Evolutionary conservation across 1,284 basidiomycete species (phyloP).

Genomic region (Meira nashicola): DNA sequence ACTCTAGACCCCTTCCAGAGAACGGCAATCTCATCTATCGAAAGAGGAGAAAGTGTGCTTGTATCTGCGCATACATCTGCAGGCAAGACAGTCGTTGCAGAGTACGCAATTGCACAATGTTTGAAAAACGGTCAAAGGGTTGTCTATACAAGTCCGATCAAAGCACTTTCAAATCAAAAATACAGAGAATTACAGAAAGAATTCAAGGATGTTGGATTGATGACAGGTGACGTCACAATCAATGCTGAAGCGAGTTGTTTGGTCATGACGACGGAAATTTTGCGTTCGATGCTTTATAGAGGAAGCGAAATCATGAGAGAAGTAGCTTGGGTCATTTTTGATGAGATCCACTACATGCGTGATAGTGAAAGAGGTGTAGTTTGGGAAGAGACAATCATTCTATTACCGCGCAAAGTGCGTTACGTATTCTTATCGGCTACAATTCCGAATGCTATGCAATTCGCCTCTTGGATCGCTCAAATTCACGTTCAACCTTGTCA

Average conservation of each 20-base stretch:
- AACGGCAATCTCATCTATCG: constrained; percentile 89
- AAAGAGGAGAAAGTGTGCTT: constrained; percentile 92
- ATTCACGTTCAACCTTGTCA: constrained; percentile 97
- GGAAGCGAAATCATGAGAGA: constrained; percentile 99
- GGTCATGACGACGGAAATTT: constrained; percentile 99
- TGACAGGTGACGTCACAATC: constrained; percentile 99
- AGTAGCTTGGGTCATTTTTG: constrained; percentile 99
- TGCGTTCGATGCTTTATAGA: constrained; percentile 96
- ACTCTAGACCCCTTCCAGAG: constrained; percentile 95
- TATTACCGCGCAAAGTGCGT: constrained; percentile 89
- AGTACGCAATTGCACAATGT: constrained; percentile 97
- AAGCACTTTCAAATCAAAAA: constrained; percentile 69
- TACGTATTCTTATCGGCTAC: constrained; percentile 99
- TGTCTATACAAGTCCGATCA: constrained; percentile 99
- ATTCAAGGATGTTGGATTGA: constrained; percentile 95
- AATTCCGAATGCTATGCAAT: constrained; percentile 99
- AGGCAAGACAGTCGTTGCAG: constrained; percentile 96
- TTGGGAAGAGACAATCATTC: constrained; percentile 81
- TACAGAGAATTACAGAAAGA: constrained; percentile 95
- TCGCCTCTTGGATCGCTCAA: constrained; percentile 97
- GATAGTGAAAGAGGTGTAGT: constrained; percentile 72
- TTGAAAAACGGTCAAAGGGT: constrained; percentile 86
- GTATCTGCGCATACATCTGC: constrained; percentile 99
- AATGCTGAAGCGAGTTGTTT: constrained; percentile 94
- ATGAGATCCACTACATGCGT: constrained; percentile 99